These are phyloP conservation scores for Penicillium psychrofluorescens DNA, from an alignment of 495 filamentous ascomycete species.

Conservation along the genomic window DNA sequence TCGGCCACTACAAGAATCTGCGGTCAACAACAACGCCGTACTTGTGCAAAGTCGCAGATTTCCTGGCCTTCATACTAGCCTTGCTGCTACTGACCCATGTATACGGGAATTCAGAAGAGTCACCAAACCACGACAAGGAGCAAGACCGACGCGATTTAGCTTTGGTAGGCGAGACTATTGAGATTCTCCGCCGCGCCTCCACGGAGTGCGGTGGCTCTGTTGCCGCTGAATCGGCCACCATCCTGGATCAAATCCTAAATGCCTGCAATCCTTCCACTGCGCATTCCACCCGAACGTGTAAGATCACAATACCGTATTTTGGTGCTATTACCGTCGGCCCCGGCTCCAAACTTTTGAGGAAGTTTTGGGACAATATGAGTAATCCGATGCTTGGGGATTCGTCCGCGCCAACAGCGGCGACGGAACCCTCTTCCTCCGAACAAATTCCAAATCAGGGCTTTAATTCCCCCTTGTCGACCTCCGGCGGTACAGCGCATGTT, in stretches of 20 bases:
- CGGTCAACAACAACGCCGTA: slow-evolving; percentile 29
- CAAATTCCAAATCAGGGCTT: slow-evolving; percentile 10
- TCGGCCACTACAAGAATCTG: slow-evolving; percentile 35
- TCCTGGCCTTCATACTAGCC: slow-evolving; percentile 45
- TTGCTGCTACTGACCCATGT: slow-evolving; percentile 43
- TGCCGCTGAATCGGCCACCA: slow-evolving; percentile 37
- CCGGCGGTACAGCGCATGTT: slow-evolving; percentile 1
- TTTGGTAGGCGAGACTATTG: slow-evolving; percentile 31
- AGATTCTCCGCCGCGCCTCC: slow-evolving; percentile 32
- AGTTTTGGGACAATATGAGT: too few relatives aligned
- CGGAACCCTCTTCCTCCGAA: neutral
- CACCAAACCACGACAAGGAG: slow-evolving; percentile 12
- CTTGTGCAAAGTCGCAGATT: slow-evolving; percentile 48
- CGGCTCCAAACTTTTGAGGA: slow-evolving; percentile 17
- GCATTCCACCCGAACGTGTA: slow-evolving; percentile 6
- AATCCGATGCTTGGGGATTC: neutral
- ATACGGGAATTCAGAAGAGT: slow-evolving; percentile 29
- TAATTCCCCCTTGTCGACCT: slow-evolving; percentile 20
- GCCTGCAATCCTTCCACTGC: neutral
- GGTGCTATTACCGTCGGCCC: slow-evolving; percentile 31
- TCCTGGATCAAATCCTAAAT: slow-evolving; percentile 31
- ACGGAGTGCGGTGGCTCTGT: slow-evolving; percentile 37
- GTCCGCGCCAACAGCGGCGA: neutral
- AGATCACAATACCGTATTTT: slow-evolving; percentile 40
- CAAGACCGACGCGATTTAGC: slow-evolving; percentile 40